Evolutionary conservation across 805 yeast species (phyloP).

Genomic region (Saturnispora bothae): DNA sequence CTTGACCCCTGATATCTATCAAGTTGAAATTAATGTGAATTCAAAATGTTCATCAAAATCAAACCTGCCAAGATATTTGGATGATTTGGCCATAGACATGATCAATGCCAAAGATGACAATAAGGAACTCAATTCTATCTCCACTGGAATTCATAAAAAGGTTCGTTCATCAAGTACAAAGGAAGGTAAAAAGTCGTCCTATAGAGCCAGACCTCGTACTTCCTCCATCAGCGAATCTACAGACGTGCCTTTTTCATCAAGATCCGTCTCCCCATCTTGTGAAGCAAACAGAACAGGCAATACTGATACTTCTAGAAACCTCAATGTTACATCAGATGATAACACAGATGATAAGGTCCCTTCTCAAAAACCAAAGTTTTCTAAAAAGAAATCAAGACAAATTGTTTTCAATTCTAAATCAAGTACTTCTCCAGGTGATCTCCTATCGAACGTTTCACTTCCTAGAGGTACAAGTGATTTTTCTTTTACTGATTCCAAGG

Average conservation of each 20-base stretch:
- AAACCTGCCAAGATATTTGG: slow-evolving; percentile 50
- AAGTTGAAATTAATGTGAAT: slow-evolving; percentile 64
- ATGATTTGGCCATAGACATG: slow-evolving; percentile 27
- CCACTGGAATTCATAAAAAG: no score
- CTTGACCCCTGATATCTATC: slow-evolving; percentile 67
- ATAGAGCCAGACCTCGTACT: no score
- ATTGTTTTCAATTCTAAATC: slow-evolving; percentile 45
- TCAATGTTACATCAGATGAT: not conserved
- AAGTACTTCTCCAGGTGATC: slow-evolving; percentile 71
- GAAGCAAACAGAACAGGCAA: not conserved
- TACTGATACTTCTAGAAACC: not conserved
- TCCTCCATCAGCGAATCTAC: no score
- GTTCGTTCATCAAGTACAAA: no score
- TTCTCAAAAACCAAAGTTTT: slow-evolving; percentile 1
- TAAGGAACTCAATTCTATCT: not conserved
- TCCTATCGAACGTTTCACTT: slow-evolving; percentile 71
- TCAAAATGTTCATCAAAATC: slow-evolving; percentile 26
- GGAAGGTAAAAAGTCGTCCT: no score
- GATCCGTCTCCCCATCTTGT: not conserved
- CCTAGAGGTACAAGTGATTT: slow-evolving; percentile 13
- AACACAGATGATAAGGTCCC: slow-evolving; percentile 17
- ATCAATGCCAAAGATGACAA: not conserved
- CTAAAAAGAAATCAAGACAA: slow-evolving; percentile 29
- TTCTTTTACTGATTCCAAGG: slow-evolving; percentile 1
- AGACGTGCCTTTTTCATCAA: not conserved